Conservation (phyloP, 331 rosid species). For the Malus hybrid region DNA sequence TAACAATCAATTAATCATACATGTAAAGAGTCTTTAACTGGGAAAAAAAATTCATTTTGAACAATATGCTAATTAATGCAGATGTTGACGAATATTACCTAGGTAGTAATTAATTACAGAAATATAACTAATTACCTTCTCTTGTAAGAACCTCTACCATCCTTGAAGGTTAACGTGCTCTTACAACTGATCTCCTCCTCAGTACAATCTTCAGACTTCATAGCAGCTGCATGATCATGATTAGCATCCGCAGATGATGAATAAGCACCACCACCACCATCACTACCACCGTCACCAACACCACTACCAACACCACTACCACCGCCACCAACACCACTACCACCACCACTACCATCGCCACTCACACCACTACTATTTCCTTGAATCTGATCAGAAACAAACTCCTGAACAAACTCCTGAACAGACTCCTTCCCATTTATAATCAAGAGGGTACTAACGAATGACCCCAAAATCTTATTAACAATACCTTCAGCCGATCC, state of each 20-base stretch:
- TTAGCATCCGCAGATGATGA: neutral
- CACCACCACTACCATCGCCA: neutral
- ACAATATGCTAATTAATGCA: neutral
- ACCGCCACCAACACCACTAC: too few relatives aligned
- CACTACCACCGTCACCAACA: neutral
- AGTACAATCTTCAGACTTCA: neutral
- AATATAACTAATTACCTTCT: conserved; percentile 14
- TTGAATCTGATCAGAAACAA: too few relatives aligned
- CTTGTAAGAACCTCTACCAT: conserved; percentile 27
- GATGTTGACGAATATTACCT: neutral
- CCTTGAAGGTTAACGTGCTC: conserved; percentile 5
- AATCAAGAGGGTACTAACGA: neutral
- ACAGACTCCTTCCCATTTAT: too few relatives aligned
- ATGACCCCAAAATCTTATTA: neutral
- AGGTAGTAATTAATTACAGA: neutral
- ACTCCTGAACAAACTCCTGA: too few relatives aligned
- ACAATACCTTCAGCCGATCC: neutral
- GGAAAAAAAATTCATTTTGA: too few relatives aligned
- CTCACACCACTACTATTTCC: too few relatives aligned
- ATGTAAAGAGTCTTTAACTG: neutral
- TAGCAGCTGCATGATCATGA: neutral
- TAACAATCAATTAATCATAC: neutral
- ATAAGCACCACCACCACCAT: neutral
- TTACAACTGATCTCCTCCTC: conserved; percentile 9
- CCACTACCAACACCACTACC: too few relatives aligned